phyloP scores from a whole-genome alignment of 768 basidiomycete genomes.

The Lactarius tabidus region DNA sequence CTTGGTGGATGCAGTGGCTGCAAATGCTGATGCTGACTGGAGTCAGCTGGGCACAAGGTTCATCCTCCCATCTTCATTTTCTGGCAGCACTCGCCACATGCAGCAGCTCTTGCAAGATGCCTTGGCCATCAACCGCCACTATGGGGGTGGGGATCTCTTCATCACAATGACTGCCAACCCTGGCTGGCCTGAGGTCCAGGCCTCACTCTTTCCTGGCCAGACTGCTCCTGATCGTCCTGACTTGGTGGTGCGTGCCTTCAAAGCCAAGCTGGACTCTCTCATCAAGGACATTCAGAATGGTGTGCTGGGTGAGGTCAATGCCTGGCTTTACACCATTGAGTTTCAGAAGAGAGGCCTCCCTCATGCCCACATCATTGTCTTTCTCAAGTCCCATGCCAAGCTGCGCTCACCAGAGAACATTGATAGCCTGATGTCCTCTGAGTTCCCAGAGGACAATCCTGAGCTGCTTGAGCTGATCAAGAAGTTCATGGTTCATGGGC shows the following conservation, averaged over 20 bases:
- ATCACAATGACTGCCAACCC: constrained; percentile 53
- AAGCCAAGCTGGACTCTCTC: too few species aligned
- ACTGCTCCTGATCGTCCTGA: constrained; percentile 43
- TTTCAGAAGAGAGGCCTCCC: constrained; percentile 55
- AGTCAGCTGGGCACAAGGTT: too few species aligned
- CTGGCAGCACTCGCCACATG: too few species aligned
- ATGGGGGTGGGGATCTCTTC: neutral
- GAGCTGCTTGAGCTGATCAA: constrained; percentile 41
- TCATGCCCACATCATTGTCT: constrained; percentile 51
- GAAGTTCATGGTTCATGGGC: constrained; percentile 46
- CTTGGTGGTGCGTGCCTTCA: too few species aligned
- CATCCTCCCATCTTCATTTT: too few species aligned
- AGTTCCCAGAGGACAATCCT: constrained; percentile 36
- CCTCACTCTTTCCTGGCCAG: constrained; percentile 26
- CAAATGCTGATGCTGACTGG: too few species aligned
- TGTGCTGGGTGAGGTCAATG: constrained; percentile 41
- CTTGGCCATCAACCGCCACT: too few species aligned
- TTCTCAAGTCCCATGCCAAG: constrained; percentile 36
- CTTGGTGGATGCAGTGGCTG: too few species aligned
- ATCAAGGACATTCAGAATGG: constrained; percentile 36
- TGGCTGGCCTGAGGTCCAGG: constrained; percentile 36
- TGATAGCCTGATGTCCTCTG: constrained; percentile 39
- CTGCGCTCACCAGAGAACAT: constrained; percentile 37
- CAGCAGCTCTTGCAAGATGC: too few species aligned
- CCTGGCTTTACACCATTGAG: constrained; percentile 49